Conservation (phyloP, 1,139 yeast species). For the Hanseniaspora uvarum region DNA sequence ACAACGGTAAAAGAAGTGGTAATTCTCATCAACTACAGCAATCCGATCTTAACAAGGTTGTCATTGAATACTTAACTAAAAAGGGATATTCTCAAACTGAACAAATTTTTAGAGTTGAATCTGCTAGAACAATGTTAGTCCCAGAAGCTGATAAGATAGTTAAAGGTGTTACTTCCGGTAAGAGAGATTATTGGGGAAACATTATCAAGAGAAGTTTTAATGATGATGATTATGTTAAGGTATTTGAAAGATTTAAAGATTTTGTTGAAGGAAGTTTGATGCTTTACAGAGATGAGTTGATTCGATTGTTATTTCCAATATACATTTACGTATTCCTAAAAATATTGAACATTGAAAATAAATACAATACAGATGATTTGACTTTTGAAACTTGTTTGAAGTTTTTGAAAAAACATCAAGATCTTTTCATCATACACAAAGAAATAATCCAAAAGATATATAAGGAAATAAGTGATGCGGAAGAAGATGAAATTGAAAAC, state of each 20-base stretch:
- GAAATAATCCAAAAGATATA: constrained; percentile 20
- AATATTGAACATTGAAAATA: constrained; percentile 66
- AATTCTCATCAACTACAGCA: constrained; percentile 9
- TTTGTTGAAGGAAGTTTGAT: constrained; percentile 93
- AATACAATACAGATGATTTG: constrained; percentile 60
- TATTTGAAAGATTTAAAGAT: constrained; percentile 65
- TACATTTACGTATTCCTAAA: constrained; percentile 83
- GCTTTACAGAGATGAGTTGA: constrained; percentile 79
- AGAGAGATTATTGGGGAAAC: constrained; percentile 35
- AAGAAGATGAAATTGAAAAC: constrained; percentile 11
- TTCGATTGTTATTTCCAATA: constrained; percentile 75
- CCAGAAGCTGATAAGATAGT: constrained; percentile 29
- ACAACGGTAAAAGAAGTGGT: not conserved
- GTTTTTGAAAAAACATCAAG: constrained; percentile 71
- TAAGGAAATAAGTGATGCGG: constrained; percentile 7
- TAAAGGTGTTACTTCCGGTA: constrained; percentile 22
- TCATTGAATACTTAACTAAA: constrained; percentile 79
- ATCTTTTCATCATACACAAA: constrained; percentile 33
- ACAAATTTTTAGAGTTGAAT: constrained; percentile 83
- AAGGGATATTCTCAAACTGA: constrained; percentile 93
- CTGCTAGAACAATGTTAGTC: constrained; percentile 60
- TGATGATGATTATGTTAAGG: constrained; percentile 63
- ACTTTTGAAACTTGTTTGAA: constrained; percentile 68
- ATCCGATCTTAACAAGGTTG: constrained; percentile 70
- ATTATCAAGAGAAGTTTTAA: constrained; percentile 34